Percentiles rank a stretch among this genome's conserved stretches.
phyloP scores from a whole-genome alignment of 2,329 filamentous ascomycete genomes.

The Colletotrichum nymphaeae region DNA sequence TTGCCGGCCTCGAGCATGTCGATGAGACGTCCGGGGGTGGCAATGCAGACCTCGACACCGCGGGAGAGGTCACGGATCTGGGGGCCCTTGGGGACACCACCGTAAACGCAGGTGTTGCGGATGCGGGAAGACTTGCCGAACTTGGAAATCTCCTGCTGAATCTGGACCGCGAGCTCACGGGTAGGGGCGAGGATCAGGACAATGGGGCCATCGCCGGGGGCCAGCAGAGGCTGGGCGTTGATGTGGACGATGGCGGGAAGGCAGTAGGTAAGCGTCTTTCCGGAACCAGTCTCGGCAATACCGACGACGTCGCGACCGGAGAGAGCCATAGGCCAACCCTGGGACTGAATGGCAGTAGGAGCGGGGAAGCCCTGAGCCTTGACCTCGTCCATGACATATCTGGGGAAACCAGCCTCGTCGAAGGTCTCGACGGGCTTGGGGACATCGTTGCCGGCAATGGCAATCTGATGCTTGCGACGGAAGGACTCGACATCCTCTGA shows the following conservation, averaged over 20 bases:
- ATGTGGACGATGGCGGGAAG: slow-evolving; percentile 99
- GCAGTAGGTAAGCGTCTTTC: slow-evolving; percentile 99
- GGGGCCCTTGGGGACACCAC: slow-evolving; percentile 96
- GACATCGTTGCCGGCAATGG: slow-evolving; percentile 81
- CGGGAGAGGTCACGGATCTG: slow-evolving; percentile 95
- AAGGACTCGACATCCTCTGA: slow-evolving; percentile 87
- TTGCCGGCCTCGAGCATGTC: slow-evolving; percentile 98
- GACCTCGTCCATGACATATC: slow-evolving; percentile 97
- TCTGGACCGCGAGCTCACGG: slow-evolving; percentile 97
- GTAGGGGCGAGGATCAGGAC: slow-evolving; percentile 96
- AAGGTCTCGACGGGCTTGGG: slow-evolving; percentile 97
- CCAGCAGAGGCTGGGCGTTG: slow-evolving; percentile 96
- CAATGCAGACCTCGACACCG: slow-evolving; percentile 98
- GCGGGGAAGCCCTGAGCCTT: slow-evolving; percentile 96
- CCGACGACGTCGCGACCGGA: slow-evolving; percentile 98
- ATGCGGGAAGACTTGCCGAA: slow-evolving; percentile 98
- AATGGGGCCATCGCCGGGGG: slow-evolving; percentile 95
- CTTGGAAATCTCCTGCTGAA: slow-evolving; percentile 98
- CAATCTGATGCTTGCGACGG: slow-evolving; percentile 86
- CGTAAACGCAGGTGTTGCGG: slow-evolving; percentile 98
- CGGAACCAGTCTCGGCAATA: slow-evolving; percentile 98
- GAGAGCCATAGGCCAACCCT: slow-evolving; percentile 99
- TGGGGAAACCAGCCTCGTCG: slow-evolving; percentile 96
- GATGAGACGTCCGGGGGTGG: slow-evolving; percentile 96
- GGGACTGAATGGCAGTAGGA: slow-evolving; percentile 96